Conservation (phyloP, 176 grass and related monocot genomes). For the Sorghum bicolor region Sorghum_bicolor_NCBIv3 NC_012879.2:2244501-2245000, state of each 20-base stretch:
- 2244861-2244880: not conserved
- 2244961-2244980: slow-evolving; percentile 30
- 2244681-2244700: not conserved
- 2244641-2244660: not conserved
- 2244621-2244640: slow-evolving; percentile 1
- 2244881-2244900: not conserved
- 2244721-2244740: not conserved
- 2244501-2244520: slow-evolving; percentile 95
- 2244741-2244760: not conserved
- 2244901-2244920: slow-evolving; percentile 10
- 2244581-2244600: slow-evolving; percentile 68
- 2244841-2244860: not conserved
- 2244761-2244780: not conserved
- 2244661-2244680: slow-evolving; percentile 18
- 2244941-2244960: not conserved
- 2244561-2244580: slow-evolving; percentile 99
- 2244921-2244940: not conserved
- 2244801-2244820: not conserved
- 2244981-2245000: slow-evolving; percentile 99
- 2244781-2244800: not conserved
- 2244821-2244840: not conserved
- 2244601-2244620: slow-evolving; percentile 17
- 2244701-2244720: not conserved
- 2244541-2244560: slow-evolving; percentile 90
- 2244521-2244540: slow-evolving; percentile 85